Evolutionary conservation across 2,329 filamentous ascomycete genomes (phyloP).

Genomic region (Rachicladosporium sp.): DNA sequence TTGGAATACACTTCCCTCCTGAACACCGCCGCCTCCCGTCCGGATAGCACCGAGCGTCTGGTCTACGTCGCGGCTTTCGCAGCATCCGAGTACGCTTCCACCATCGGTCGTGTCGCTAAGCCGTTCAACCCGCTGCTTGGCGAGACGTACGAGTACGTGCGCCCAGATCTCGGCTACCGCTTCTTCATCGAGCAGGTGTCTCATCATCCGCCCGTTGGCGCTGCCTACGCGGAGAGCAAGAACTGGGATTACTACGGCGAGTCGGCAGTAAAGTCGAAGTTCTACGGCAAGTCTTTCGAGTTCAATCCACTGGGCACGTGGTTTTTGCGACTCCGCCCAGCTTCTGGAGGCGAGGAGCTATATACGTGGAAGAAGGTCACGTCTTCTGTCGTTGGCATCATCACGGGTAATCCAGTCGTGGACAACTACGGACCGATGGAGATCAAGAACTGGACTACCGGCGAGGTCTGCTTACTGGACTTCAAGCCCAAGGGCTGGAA

Average conservation of each 20-base stretch:
- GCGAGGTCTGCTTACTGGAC: conserved; percentile 76
- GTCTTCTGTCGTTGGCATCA: conserved; percentile 94
- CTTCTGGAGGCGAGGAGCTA: conserved; percentile 59
- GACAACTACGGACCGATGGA: conserved; percentile 98
- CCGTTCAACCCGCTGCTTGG: conserved; percentile 94
- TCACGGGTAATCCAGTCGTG: conserved; percentile 86
- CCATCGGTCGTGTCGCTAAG: conserved; percentile 91
- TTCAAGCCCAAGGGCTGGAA: conserved; percentile 97
- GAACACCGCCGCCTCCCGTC: conserved; percentile 72
- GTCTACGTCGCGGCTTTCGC: conserved; percentile 94
- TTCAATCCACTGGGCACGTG: conserved; percentile 93
- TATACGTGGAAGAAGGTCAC: conserved; percentile 99
- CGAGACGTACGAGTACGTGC: conserved; percentile 91
- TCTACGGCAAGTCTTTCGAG: conserved; percentile 95
- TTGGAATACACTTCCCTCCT: conserved; percentile 95
- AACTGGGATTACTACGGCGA: conserved; percentile 97
- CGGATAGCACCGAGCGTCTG: conserved; percentile 80
- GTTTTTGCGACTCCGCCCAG: conserved; percentile 78
- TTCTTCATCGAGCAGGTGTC: conserved; percentile 98
- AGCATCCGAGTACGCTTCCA: conserved; percentile 91
- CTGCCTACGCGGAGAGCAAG: conserved; percentile 80
- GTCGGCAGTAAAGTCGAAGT: conserved; percentile 88
- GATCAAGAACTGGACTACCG: conserved; percentile 93
- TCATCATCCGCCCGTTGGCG: conserved; percentile 90
- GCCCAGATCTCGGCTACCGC: conserved; percentile 92